These are phyloP conservation scores for Botryotinia narcissicola DNA, from an alignment of 2,329 filamentous ascomycete species.

Conservation along the genomic window DNA sequence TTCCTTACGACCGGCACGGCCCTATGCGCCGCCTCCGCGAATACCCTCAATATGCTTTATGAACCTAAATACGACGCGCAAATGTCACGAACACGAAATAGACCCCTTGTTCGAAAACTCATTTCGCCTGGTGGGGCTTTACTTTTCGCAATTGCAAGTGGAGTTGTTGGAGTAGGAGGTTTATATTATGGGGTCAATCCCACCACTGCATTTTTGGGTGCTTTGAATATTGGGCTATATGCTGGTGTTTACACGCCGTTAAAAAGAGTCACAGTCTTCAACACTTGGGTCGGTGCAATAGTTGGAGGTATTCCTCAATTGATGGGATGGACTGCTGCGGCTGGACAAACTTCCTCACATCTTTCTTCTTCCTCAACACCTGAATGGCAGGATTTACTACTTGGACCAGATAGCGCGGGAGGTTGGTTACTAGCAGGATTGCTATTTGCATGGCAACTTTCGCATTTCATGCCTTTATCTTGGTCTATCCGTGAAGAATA, in stretches of 20 bases:
- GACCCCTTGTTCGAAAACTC: conserved; percentile 81
- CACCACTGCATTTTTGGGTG: conserved; percentile 82
- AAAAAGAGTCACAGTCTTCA: conserved; percentile 80
- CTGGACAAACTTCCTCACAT: conserved; percentile 79
- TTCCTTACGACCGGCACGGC: conserved; percentile 90
- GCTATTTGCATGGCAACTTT: conserved; percentile 95
- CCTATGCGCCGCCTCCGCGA: conserved; percentile 85
- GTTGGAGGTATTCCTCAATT: conserved; percentile 92
- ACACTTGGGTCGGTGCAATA: conserved; percentile 92
- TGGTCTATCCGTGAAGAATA: conserved; percentile 91
- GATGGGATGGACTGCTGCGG: conserved; percentile 97
- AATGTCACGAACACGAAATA: conserved; percentile 90
- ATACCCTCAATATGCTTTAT: conserved; percentile 96
- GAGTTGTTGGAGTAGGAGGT: conserved; percentile 63
- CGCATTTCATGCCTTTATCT: conserved; percentile 93
- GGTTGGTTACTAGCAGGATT: conserved; percentile 86
- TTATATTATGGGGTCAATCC: conserved; percentile 92
- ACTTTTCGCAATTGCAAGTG: conserved; percentile 75
- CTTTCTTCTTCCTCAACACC: conserved; percentile 59
- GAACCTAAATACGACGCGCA: conserved; percentile 85
- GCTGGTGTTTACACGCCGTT: conserved; percentile 90
- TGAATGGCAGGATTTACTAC: conserved; percentile 74
- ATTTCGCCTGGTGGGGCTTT: conserved; percentile 69
- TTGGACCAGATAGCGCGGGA: conserved; percentile 66
- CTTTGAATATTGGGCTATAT: conserved; percentile 83